Conservation (phyloP, 1,284 basidiomycete species). For the Leucoagaricus sp. region DNA sequence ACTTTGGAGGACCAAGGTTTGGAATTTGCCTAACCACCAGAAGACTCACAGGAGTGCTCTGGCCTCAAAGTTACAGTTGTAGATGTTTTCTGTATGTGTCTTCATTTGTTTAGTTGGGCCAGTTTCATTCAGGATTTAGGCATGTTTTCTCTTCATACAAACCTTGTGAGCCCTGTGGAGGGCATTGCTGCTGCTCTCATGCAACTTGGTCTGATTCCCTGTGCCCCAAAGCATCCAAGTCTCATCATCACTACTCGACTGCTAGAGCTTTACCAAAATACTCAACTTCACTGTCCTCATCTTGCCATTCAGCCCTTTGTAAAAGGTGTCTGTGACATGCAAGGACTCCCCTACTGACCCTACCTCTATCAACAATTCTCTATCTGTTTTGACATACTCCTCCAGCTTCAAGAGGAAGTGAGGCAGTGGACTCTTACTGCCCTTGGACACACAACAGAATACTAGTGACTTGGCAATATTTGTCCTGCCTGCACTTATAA, state of each 20-base stretch:
- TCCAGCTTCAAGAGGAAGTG: background rate
- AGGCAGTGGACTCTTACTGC: too few species aligned
- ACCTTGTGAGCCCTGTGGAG: background rate
- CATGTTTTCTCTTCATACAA: background rate
- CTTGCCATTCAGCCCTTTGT: conserved; percentile 1
- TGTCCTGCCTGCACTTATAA: conserved; percentile 7
- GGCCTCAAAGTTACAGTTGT: background rate
- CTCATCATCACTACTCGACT: background rate
- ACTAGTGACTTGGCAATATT: background rate
- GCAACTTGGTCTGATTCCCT: background rate
- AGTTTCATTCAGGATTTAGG: background rate
- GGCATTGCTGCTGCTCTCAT: background rate
- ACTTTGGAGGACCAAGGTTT: background rate
- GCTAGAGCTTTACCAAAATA: background rate
- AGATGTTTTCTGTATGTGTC: background rate
- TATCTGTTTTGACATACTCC: background rate
- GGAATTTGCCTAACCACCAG: background rate
- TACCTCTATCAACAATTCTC: background rate
- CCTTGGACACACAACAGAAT: background rate
- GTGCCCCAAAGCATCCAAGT: background rate
- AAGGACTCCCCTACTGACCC: background rate
- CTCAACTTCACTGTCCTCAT: background rate
- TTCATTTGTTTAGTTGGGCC: background rate
- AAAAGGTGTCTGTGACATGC: background rate
- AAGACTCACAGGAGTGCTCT: background rate